These are phyloP conservation scores for Leptomonas pyrrhocoris DNA, from an alignment of 208 protist species.

Conservation along the genomic window DNA sequence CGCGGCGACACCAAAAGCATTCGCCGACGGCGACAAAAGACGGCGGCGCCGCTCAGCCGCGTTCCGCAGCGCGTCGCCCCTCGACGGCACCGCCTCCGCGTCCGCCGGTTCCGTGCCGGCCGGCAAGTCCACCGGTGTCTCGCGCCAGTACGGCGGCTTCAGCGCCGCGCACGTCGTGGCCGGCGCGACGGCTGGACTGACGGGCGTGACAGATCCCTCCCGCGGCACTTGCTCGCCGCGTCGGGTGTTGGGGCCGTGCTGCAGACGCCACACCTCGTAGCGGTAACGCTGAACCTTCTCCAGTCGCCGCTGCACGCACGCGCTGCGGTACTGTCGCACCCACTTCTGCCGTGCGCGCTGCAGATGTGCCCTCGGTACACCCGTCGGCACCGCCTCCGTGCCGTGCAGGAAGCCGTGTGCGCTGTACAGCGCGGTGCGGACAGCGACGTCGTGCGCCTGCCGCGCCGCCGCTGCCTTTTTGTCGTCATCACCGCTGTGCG, in stretches of 20 bases:
- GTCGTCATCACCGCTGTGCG: too few species aligned
- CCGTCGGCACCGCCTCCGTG: slow-evolving; percentile 40
- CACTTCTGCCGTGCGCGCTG: slow-evolving; percentile 44
- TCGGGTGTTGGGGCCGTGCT: not conserved
- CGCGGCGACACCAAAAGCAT: not conserved
- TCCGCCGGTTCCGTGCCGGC: not conserved
- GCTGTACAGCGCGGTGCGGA: slow-evolving; percentile 26
- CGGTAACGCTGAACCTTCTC: slow-evolving; percentile 30
- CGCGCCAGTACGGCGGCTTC: slow-evolving; percentile 25
- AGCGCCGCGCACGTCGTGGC: slow-evolving; percentile 9
- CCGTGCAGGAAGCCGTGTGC: slow-evolving; percentile 48
- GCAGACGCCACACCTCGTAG: slow-evolving; percentile 24
- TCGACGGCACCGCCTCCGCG: not conserved
- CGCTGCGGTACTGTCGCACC: slow-evolving; percentile 34
- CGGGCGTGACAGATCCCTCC: not conserved
- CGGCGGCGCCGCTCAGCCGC: not conserved
- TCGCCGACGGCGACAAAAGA: not conserved
- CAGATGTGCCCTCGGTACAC: slow-evolving; percentile 41
- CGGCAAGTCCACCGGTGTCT: not conserved
- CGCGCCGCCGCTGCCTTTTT: not conserved
- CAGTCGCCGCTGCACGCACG: slow-evolving; percentile 32
- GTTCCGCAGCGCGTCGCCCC: not conserved
- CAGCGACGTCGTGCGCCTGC: slow-evolving; percentile 24
- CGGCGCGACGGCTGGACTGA: not conserved
- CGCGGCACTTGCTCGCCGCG: not conserved